phyloP scores from a whole-genome alignment of 352 stramenopile species.

The Globisporangium irregulare region DNA sequence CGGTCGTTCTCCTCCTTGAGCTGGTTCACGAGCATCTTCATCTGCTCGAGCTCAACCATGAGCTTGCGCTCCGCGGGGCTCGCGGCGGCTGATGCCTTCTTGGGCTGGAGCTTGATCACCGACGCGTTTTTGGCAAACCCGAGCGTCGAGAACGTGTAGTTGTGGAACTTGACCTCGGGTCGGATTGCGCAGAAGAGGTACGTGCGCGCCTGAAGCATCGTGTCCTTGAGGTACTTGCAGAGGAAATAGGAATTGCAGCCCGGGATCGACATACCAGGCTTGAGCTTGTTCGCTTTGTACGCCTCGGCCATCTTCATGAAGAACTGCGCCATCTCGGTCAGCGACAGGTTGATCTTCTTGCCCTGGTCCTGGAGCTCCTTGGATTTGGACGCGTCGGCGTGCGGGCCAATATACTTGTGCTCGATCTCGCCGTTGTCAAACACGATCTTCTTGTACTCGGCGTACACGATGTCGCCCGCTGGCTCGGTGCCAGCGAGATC shows the following conservation, averaged over 20 bases:
- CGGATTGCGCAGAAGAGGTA: slow-evolving; percentile 94
- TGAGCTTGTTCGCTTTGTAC: slow-evolving; percentile 93
- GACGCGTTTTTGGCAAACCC: slow-evolving; percentile 94
- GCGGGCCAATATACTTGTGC: slow-evolving; percentile 89
- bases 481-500: slow-evolving; percentile 92
- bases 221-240: slow-evolving; percentile 96
- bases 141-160: slow-evolving; percentile 94
- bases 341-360: slow-evolving; percentile 95
- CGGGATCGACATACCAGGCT: slow-evolving; percentile 90
- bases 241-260: slow-evolving; percentile 95
- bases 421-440: slow-evolving; percentile 91
- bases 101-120: slow-evolving; percentile 94
- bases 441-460: slow-evolving; percentile 91
- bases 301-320: slow-evolving; percentile 97
- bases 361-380: slow-evolving; percentile 94
- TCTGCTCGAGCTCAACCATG: slow-evolving; percentile 93
- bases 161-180: slow-evolving; percentile 91
- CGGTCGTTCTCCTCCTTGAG: slow-evolving; percentile 82
- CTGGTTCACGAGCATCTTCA: slow-evolving; percentile 87
- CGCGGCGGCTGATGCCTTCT: slow-evolving; percentile 90
- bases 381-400: slow-evolving; percentile 89
- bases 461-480: slow-evolving; percentile 92
- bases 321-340: slow-evolving; percentile 95
- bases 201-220: slow-evolving; percentile 91
- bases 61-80: slow-evolving; percentile 91